phyloP scores from a whole-genome alignment of 2,329 filamentous ascomycete species.

The Botryotinia calthae region DNA sequence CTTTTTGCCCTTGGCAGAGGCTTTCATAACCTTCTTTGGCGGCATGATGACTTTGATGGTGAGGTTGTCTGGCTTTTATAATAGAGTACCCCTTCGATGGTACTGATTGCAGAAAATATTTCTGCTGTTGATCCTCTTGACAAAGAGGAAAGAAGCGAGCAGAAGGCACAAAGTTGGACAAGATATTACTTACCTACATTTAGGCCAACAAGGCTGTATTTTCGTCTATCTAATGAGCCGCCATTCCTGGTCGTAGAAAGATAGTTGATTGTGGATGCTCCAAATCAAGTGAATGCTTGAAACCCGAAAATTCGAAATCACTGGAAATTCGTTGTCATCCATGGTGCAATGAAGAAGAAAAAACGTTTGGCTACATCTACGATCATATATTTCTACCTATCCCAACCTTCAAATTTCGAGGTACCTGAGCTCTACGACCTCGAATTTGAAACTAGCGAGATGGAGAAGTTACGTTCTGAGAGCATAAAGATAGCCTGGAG shows the following conservation, averaged over 20 bases:
- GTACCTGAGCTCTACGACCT: background rate
- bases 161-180: background rate
- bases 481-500: background rate
- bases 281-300: background rate
- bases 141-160: background rate
- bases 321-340: background rate
- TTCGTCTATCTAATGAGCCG: background rate
- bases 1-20: background rate
- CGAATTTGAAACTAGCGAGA: background rate
- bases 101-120: background rate
- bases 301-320: background rate
- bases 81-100: background rate
- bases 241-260: background rate
- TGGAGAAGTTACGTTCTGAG: background rate
- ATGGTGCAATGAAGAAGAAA: background rate
- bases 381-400: background rate
- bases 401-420: background rate
- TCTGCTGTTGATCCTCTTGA: background rate
- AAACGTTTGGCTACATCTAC: background rate
- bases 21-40: background rate
- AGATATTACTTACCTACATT: background rate
- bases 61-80: background rate
- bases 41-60: background rate
- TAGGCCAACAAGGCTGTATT: background rate
- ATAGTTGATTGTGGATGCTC: background rate